A percentile compares a stretch with the other conserved stretches of the same genome.
These are phyloP conservation scores for Heliamphora pulchella DNA, from an alignment of 179 eudicot genomes.

Conservation along the genomic window DNA sequence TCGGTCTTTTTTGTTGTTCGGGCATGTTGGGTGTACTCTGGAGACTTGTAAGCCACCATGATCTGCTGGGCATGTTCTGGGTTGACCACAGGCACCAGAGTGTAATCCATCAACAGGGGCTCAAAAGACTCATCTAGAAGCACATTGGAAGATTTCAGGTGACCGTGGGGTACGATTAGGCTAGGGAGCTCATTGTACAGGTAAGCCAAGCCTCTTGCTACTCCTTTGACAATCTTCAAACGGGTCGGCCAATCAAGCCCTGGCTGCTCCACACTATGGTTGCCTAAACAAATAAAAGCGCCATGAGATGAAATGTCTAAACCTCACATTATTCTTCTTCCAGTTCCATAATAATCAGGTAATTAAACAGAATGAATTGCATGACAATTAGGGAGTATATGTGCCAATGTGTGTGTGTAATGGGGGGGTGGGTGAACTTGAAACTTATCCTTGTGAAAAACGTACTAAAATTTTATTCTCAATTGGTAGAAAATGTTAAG, in stretches of 20 bases:
- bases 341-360: no score
- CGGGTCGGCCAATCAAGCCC: conserved; percentile 60
- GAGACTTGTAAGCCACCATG: conserved; percentile 70
- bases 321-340: no score
- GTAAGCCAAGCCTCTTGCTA: conserved; percentile 67
- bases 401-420: no score
- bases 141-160: conserved; percentile 80
- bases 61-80: conserved; percentile 41
- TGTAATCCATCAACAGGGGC: conserved; percentile 67
- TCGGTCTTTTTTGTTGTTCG: conserved; percentile 56
- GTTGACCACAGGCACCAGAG: conserved; percentile 56
- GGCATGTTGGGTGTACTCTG: conserved; percentile 44
- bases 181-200: conserved; percentile 61
- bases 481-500: no score
- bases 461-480: no score
- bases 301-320: no score
- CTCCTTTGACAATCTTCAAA: conserved; percentile 67
- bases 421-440: no score
- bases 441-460: no score
- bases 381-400: no score
- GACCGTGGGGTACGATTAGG: conserved; percentile 61
- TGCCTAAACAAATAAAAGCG: conserved; percentile 15
- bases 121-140: conserved; percentile 52
- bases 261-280: conserved; percentile 24
- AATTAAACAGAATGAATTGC: no score